A percentile compares a stretch with the other conserved stretches of the same genome.
phyloP scores from a whole-genome alignment of 805 yeast genomes.

The Wickerhamomyces bovis region DNA sequence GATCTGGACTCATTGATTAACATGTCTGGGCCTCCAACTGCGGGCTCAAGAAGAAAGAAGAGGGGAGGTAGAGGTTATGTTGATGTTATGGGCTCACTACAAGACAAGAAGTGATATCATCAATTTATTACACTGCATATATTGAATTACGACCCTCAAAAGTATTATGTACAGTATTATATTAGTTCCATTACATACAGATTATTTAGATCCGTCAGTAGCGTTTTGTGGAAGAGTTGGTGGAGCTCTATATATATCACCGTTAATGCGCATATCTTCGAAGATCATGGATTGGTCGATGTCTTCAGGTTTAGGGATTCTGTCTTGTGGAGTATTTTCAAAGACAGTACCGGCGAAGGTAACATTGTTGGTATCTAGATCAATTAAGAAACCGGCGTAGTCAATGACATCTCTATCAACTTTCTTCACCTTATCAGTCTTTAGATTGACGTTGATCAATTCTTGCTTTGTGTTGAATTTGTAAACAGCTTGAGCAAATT shows the following conservation, averaged over 20 bases:
- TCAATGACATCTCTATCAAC: conserved; percentile 52
- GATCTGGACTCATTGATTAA: conserved; percentile 44
- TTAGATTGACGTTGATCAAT: conserved; percentile 41
- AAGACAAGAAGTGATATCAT: conserved; percentile 7
- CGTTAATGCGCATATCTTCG: conserved; percentile 27
- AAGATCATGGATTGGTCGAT: conserved; percentile 22
- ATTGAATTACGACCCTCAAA: not conserved
- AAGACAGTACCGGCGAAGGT: conserved; percentile 62
- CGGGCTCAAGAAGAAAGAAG: conserved; percentile 33
- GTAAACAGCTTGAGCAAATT: conserved; percentile 55
- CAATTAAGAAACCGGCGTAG: conserved; percentile 55
- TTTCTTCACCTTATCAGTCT: conserved; percentile 38
- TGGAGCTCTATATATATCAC: conserved; percentile 30
- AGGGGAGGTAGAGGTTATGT: conserved; percentile 56
- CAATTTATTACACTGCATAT: not conserved
- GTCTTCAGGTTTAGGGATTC: conserved; percentile 28
- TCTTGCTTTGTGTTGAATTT: conserved; percentile 58
- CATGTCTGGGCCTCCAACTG: conserved; percentile 25
- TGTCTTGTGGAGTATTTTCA: conserved; percentile 44
- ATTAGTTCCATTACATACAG: not conserved
- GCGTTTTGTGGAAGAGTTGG: conserved; percentile 10
- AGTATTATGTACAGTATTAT: conserved; percentile 1
- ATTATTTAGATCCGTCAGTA: not conserved
- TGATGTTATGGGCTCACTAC: conserved; percentile 44
- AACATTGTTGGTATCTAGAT: conserved; percentile 51